Evolutionary conservation across 345 rosid genomes (phyloP).

Genomic region (Corchorus olitorius): DNA sequence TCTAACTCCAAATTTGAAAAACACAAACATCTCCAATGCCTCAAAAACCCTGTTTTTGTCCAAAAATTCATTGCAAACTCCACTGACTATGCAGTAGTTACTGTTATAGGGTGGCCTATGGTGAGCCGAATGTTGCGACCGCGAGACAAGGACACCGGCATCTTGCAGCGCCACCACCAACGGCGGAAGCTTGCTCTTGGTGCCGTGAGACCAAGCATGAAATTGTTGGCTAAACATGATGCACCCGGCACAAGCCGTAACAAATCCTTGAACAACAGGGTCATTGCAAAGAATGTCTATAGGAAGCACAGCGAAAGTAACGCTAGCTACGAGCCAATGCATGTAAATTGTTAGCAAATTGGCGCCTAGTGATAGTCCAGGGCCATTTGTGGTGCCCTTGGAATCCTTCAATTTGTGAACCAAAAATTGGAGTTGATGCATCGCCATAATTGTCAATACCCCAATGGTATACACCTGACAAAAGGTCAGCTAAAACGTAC

Average conservation of each 20-base stretch:
- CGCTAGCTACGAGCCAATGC: constrained; percentile 54
- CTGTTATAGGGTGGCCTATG: constrained; percentile 83
- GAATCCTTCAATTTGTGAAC: constrained; percentile 81
- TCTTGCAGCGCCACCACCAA: constrained; percentile 70
- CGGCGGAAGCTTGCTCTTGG: constrained; percentile 80
- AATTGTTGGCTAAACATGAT: constrained; percentile 92
- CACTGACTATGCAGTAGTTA: constrained; percentile 90
- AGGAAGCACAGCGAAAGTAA: constrained; percentile 64
- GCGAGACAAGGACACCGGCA: constrained; percentile 64
- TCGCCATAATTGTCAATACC: constrained; percentile 88
- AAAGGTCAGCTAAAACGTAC: constrained; percentile 76
- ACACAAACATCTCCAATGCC: constrained; percentile 75
- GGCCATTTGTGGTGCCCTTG: constrained; percentile 96
- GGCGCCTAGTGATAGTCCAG: constrained; percentile 80
- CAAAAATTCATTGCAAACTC: constrained; percentile 70
- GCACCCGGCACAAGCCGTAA: constrained; percentile 59
- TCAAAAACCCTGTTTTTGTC: constrained; percentile 65
- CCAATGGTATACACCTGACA: constrained; percentile 95
- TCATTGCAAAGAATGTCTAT: constrained; percentile 50
- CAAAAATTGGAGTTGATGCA: constrained; percentile 67
- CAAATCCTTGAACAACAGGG: constrained; percentile 57
- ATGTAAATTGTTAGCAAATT: constrained; percentile 87
- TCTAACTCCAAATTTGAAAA: constrained; percentile 53
- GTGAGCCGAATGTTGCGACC: constrained; percentile 68
- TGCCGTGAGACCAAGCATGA: constrained; percentile 96